Evolutionary conservation across 306 rosid species (phyloP), one percentile per base, ranked within the genome.

Genomic region (Boehmeria nivea): DNA sequence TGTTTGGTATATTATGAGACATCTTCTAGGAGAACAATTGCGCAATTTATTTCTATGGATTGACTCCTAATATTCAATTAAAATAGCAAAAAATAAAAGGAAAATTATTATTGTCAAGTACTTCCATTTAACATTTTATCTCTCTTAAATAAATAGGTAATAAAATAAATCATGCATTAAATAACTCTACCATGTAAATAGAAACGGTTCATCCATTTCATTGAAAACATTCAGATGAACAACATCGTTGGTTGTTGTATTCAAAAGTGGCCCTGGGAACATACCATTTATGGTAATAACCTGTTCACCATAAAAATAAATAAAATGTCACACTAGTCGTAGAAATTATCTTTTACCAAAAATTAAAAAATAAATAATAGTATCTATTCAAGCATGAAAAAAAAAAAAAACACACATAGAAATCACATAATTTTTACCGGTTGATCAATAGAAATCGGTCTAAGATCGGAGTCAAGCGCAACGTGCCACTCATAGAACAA

Each of bases 261-360:
- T 83, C 62, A 86, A 57, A 43, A 83, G 85, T 1, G 95, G 95
- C 60, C 91, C 84, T 11, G 95, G 95, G 57, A 86, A 81, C 81
- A 63, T 43, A 60, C 82, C 88, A 51, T 86, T 86, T 72, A 86
- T 83, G 11, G 86, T 53, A 45, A 86, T 78, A 40, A 80, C 86
- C 88, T 83, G 72, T 21, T 58, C 24, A 57, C 3, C 12, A 68
- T 5, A 24, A 38, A 25, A 0, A 34, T 14, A 42, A 23, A 9
- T 14, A n/a, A n/a, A n/a, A n/a, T n/a, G 38, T 12, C 6, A 55
- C 31, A 20, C 12, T 38, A n/a, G n/a, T n/a, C n/a, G n/a, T n/a
- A n/a, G 22, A 13, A 33, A 3, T 6, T 3, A 54, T 10, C 17
- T n/a, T n/a, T n/a, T n/a, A 19, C 18, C 27, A 19, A n/a, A n/a